phyloP scores from a whole-genome alignment of 192 early-diverging fungal genomes.

The Backusella luteola region DNA sequence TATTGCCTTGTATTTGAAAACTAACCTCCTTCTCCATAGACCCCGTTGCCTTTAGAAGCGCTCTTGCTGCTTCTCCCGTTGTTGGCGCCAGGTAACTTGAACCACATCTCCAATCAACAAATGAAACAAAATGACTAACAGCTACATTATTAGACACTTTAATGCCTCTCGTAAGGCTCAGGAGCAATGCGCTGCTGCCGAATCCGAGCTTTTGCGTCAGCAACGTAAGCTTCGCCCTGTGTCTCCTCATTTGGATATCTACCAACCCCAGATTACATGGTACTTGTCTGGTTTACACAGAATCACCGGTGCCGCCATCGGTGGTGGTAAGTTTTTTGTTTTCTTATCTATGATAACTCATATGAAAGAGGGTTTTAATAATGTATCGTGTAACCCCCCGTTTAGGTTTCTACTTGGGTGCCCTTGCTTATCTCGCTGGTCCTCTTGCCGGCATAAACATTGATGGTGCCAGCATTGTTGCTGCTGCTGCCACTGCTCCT shows the following conservation, averaged over 20 bases:
- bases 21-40: background rate
- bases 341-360: background rate
- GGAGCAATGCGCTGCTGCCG: conserved; percentile 35
- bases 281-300: conserved; percentile 70
- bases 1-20: no score
- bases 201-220: conserved; percentile 42
- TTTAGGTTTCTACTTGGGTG: conserved; percentile 62
- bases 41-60: conserved; percentile 10
- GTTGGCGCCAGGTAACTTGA: background rate
- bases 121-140: background rate
- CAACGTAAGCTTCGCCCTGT: conserved; percentile 71
- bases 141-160: conserved; percentile 20
- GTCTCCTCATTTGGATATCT: conserved; percentile 85
- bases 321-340: conserved; percentile 51
- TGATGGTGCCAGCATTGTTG: conserved; percentile 64
- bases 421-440: conserved; percentile 65
- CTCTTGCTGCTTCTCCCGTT: background rate
- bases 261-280: conserved; percentile 89
- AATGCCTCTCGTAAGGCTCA: conserved; percentile 15
- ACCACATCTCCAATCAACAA: background rate
- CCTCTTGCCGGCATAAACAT: conserved; percentile 61
- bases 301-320: conserved; percentile 72
- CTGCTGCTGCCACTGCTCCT: conserved; percentile 67
- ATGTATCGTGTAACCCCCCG: background rate
- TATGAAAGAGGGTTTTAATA: conserved; percentile 2